Evolutionary conservation across 2,329 filamentous ascomycete genomes (phyloP), one percentile per base, ranked within the genome.

Genomic region (Incumbomyces delicatus): DNA sequence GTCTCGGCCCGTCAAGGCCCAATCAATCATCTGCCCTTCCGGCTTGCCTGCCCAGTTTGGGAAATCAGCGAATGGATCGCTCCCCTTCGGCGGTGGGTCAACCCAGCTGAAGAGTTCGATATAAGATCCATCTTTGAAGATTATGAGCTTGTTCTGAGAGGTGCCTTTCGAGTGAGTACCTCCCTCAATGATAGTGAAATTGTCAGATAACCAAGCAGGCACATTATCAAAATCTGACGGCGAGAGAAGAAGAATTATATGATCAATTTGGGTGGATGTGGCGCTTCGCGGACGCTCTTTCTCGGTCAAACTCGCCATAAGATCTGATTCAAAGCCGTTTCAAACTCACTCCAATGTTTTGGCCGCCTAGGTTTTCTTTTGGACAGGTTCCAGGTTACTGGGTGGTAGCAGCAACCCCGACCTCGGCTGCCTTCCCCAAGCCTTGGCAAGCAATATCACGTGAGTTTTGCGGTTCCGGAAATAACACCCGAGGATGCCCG

Each of bases 31-130:
- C 4, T 38, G 22, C 6, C 55, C 53, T 8, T 56, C 41, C 1
- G 53, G 37, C 49, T 57, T 57, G 35, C 41, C 22, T 4, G 50
- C 51, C 55, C 57, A 58, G 2, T 35, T n/a, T 13, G 41, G 46
- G 17, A 40, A 40, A 18, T 48, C 46, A 39, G 55, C 48, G 44
- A 52, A 47, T 35, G 54, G 54, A 18, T 56, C 53, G 18, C 43
- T 46, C 10, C 18, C 18, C 7, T 27, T 20, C 12, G 42, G 34
- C 7, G 53, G 54, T 29, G 50, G 45, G 11, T 37, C 36, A 38
- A 56, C 52, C 55, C 57, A 58, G 34, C 50, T 54, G 35, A 58
- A 52, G n/a, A 58, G 50, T 44, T 58, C 57, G 44, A 58, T 46
- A 41, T 55, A 57, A 13, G 57, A 57, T 14, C 57, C 55, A 44